A percentile compares a stretch with the other conserved stretches of the same genome.
phyloP scores from a whole-genome alignment of 1,284 basidiomycete genomes.

The Microbotryum scabiosae region DNA sequence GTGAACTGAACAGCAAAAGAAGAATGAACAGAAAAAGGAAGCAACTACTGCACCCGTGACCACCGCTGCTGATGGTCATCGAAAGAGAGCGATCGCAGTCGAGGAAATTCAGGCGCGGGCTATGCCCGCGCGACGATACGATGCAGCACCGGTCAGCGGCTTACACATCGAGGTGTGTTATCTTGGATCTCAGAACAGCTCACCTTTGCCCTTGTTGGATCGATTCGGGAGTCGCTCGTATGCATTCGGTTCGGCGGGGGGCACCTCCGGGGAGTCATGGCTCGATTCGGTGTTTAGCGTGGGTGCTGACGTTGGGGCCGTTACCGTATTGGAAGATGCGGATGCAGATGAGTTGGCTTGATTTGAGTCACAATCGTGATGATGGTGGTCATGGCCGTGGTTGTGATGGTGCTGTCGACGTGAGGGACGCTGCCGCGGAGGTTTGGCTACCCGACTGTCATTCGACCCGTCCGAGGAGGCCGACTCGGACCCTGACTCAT shows the following conservation, averaged over 20 bases:
- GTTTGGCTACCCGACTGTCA: conserved; percentile 8
- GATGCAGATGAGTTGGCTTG: background rate
- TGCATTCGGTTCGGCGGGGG: conserved; percentile 16
- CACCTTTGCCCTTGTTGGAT: conserved; percentile 19
- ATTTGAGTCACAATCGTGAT: background rate
- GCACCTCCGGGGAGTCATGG: background rate
- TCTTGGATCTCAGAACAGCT: too few species aligned
- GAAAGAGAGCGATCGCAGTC: too few species aligned
- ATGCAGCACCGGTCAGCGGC: too few species aligned
- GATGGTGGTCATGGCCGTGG: background rate
- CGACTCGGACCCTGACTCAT: conserved; percentile 48
- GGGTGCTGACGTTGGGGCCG: conserved; percentile 2
- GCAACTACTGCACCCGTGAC: too few species aligned
- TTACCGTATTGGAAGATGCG: background rate
- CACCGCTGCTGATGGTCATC: too few species aligned
- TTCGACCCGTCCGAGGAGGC: conserved; percentile 16
- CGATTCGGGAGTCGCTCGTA: conserved; percentile 16
- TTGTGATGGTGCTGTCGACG: conserved; percentile 4
- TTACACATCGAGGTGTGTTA: too few species aligned
- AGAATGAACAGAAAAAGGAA: too few species aligned
- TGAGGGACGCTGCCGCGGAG: background rate
- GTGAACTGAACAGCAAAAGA: too few species aligned
- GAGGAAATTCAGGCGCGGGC: too few species aligned
- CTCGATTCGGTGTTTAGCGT: background rate
- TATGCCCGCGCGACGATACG: too few species aligned